Evolutionary conservation across 176 grass and related monocot genomes (phyloP), one percentile per base, ranked within the genome.

Genomic region (Eleusine indica): DNA sequence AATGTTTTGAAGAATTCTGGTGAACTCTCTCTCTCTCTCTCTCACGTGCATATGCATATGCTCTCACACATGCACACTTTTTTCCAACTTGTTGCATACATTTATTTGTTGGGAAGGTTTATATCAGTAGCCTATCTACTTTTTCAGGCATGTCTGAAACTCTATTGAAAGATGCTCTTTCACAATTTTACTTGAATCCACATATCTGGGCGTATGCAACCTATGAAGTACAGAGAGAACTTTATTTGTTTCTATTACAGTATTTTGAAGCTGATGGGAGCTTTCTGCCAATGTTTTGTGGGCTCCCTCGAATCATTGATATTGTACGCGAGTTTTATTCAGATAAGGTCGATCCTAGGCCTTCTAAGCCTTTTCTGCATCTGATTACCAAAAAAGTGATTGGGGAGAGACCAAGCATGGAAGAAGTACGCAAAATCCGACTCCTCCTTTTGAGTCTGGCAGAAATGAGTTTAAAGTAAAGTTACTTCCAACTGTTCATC

Each of bases 381-480:
- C 65, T 84, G 61, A 75, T 90, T 76, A 94, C 87, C 44, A 92
- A 94, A 82, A 83, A 91, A 51, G 76, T 91, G 16, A 90, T 87
- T 83, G 93, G 89, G 54, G 89, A 91, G 79, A 88, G 93, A 84
- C 96, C 91, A 69, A 77, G 85, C 81, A 64, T 81, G 15, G 93
- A 93, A 86, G 93, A 98, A 86, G 83, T 95, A 80, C 88, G 80
- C 52, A 98, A 98, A 85, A 90, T 98, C 25, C 84, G 96, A 13
- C 87, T 98, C 51, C 92, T 98, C 74, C 83, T 98, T 56, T 88
- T 98, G 85, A 98, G 96, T 84, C 70, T 98, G 73, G 93, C 93
- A 82, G 96, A 98, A 85, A 98, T 98, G 93, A 91, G 88, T 80
- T 79, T 98, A 67, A 93, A 90, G 96, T 95, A 88, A 81, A 84